Base-by-base conservation (phyloP, 139 green algal species). In the Coccomyxa sp. region DNA sequence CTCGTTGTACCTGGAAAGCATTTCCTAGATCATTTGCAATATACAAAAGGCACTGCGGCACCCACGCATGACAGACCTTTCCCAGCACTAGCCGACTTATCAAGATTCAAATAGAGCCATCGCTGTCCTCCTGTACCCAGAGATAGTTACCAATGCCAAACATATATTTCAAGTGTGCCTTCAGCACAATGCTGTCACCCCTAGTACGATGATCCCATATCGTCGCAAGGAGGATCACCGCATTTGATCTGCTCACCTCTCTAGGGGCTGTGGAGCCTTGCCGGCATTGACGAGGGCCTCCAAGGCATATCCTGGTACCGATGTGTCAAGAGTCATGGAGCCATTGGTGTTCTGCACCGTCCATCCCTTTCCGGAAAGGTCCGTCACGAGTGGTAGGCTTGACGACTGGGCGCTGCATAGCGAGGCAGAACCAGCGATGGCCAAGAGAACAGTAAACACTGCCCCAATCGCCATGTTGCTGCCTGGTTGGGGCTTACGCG, bases 1-100 rank as follows among this genome's bases (percentile, higher is more conserved):
- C 74, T 94, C 90, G 29, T 88, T 87, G 73, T 86, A 94, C 39
- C 90, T 91, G 82, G 18, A 71, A 27, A 34, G 18, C 18, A 27
- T 27, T 12, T 22, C 8, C 64, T n/a, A n/a, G n/a, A 34, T 8
- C 18, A 8, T 8, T 71, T 34, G 27, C 12, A 27, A 8, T 36
- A 71, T 71, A 27, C 64, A 16, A 16, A 12, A 58, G 16, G 44
- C 44, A 29, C 14, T 12, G 14, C 14, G 12, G 44, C 16, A 29
- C 14, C 44, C 14, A 16, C 44, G 44, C 44, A 58, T 29, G 44
- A 12, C 44, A 29, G 14, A 58, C 14, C 14, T 58, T 12, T 16
- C 16, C 44, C 44, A 58, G 12, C 44, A 58, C 12, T 29, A 29
- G 12, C 44, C 16, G 44, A 29, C 12, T 29, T 58, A 16, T 16